Evolutionary conservation across 371 early-diverging fungal species (phyloP).

Genomic region (Actinomortierella ambigua): DNA sequence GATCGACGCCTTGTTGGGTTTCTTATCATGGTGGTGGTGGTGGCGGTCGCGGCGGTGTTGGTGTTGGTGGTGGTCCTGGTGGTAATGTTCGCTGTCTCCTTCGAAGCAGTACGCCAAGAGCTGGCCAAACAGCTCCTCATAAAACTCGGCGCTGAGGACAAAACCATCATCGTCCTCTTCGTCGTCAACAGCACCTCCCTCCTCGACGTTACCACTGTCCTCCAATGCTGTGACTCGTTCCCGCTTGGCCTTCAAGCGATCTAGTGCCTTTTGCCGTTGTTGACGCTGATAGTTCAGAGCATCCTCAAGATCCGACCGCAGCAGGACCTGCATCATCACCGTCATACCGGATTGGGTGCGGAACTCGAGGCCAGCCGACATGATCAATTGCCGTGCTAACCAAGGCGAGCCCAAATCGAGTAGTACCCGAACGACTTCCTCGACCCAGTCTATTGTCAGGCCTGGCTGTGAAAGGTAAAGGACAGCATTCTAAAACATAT

Average conservation of each 20-base stretch:
- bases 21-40: constrained; percentile 13
- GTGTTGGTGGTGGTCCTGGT: no score
- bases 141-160: not conserved
- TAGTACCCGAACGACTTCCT: constrained; percentile 36
- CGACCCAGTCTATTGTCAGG: constrained; percentile 43
- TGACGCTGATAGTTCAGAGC: constrained; percentile 40
- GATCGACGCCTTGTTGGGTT: constrained; percentile 36
- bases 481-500: constrained; percentile 22
- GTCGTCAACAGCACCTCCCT: not conserved
- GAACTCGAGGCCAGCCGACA: constrained; percentile 28
- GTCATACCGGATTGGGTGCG: constrained; percentile 22
- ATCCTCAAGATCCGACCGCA: constrained; percentile 27
- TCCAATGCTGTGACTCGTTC: not conserved
- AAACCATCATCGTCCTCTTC: constrained; percentile 6
- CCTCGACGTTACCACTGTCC: not conserved
- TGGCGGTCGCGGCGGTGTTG: no score
- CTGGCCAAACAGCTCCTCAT: not conserved
- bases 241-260: not conserved
- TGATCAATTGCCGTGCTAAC: constrained; percentile 28
- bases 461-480: constrained; percentile 44
- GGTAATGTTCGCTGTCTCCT: no score
- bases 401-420: constrained; percentile 26
- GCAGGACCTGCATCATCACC: constrained; percentile 28
- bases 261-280: not conserved
- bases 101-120: not conserved